Evolutionary conservation across 2,329 filamentous ascomycete genomes (phyloP), one percentile per base, ranked within the genome.

Genomic region (Hymenoscyphus linearis): DNA sequence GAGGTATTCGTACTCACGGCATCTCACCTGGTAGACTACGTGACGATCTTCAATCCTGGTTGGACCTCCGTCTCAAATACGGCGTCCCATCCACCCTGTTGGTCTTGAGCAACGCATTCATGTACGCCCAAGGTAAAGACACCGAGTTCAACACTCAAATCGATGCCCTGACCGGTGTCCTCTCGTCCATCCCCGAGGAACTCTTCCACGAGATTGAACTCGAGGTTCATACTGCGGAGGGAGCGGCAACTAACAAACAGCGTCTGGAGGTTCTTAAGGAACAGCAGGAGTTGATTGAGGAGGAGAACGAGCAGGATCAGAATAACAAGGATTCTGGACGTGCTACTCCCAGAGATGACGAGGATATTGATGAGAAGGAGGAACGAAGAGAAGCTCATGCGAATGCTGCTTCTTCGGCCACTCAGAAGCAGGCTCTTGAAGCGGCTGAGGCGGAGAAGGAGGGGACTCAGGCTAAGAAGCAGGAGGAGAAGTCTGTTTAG

Each of bases 141-240:
- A 80, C 82, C 55, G 91, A 96, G 71, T 90, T 95, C 70, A 86
- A 89, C 35, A 90, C 85, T 64, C 93, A 98, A 78, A 92, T 99
- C 62, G 93, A 97, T 68, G 92, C 95, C 0, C 84, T 99, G 55
- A 91, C 93, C 63, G 90, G 92, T 60, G 95, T 99, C 4, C 81
- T 99, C 47, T 96, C 91, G 47, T 93, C 90, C 63, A 98, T 99
- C 65, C 95, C 95, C 2, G 95, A 99, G 76, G 95, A 99, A 76
- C 83, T 99, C 47, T 99, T 96, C 90, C 95, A 99, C 81, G 95
- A 99, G 80, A 97, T 99, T 66, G 95, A 98, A 77, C 88, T 99
- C 35, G 95, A 99, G 79, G 92, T 99, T 10, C 91, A 97, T 82
- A 96, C 88, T 64, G 93, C 93, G 55, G 95, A 99, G 78, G 95